Percentiles rank a stretch among this genome's conserved stretches.
phyloP scores from a whole-genome alignment of 2,329 filamentous ascomycete genomes.

The Scolecobasidium constrictum region DNA sequence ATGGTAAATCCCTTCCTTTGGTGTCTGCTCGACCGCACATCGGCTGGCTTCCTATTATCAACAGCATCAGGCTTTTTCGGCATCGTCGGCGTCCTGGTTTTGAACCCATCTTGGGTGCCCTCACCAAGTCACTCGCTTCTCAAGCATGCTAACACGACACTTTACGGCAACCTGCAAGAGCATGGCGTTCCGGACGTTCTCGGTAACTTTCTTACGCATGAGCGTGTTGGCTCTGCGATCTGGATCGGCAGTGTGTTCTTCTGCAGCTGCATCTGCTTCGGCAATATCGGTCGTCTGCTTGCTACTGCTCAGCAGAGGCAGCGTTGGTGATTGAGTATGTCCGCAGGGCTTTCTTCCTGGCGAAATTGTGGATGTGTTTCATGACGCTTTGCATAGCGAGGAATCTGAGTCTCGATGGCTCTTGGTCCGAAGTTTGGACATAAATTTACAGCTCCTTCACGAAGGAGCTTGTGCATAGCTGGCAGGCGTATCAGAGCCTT shows the following conservation, averaged over 20 bases:
- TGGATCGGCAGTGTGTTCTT: slow-evolving; percentile 94
- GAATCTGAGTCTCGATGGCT: no score
- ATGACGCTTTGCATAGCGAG: background rate
- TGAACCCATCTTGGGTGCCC: slow-evolving; percentile 71
- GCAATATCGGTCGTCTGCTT: slow-evolving; percentile 69
- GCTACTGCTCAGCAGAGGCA: slow-evolving; percentile 2
- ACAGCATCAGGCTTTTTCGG: slow-evolving; percentile 62
- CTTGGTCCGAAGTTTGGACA: no score
- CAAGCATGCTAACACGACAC: background rate
- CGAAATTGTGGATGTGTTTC: background rate
- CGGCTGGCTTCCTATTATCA: slow-evolving; percentile 72
- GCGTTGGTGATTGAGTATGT: no score
- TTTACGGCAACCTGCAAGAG: background rate
- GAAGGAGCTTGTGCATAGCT: no score
- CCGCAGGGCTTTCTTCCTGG: no score
- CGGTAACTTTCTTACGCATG: slow-evolving; percentile 26
- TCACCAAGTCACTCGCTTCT: slow-evolving; percentile 35
- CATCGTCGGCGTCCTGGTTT: slow-evolving; percentile 60
- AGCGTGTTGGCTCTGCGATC: slow-evolving; percentile 60
- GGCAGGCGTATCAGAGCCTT: no score
- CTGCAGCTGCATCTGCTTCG: slow-evolving; percentile 91
- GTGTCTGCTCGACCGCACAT: slow-evolving; percentile 90
- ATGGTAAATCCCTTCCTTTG: slow-evolving; percentile 88
- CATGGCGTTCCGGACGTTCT: background rate
- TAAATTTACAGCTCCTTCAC: no score